Evolutionary conservation across 805 yeast species (phyloP), one percentile per base, ranked within the genome.

Genomic region (Ogataea henricii): DNA sequence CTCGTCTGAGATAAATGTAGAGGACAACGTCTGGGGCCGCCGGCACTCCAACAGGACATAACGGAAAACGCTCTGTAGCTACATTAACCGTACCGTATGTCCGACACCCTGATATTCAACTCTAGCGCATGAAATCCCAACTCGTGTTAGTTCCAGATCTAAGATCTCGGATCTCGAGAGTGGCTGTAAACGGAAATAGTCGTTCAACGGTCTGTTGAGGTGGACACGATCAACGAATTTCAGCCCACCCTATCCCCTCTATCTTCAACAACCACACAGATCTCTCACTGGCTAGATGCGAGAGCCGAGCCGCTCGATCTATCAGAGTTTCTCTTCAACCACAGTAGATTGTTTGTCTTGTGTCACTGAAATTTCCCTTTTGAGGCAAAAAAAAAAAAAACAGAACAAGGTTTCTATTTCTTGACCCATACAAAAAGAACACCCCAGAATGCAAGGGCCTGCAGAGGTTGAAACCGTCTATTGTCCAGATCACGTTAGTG

Each of bases 301-400:
- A 17, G 25, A 26, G 22, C 9, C 32, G 33, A 21, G 21, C 18
- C 22, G 42, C 33, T 34, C 23, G 9, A 9, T 17, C 23, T 3
- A 12, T 18, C 23, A 17, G 18, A 25, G 27, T 36, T 36, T 22
- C 22, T 36, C 22, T 38, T 23, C 14, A n/a, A 6, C 22, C 12
- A 6, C 27, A 10, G 10, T 23, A 9, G 23, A 34, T 32, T 16
- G 23, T 7, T 9, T 18, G 8, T 32, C 20, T 8, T 5, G 35
- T 16, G 18, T 9, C 20, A 39, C 23, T 17, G 27, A 29, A 22
- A 40, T 40, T 40, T 9, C 43, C 43, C 43, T 21, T 30, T 40
- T 21, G 37, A 32, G 43, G 43, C 27, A 40, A 40, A 27, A 29
- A 20, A 23, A 22, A 40, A 40, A 27, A 29, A 20, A 23, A 22